phyloP scores from a whole-genome alignment of 805 yeast genomes.

The Pichia rugopelliculosa region DNA sequence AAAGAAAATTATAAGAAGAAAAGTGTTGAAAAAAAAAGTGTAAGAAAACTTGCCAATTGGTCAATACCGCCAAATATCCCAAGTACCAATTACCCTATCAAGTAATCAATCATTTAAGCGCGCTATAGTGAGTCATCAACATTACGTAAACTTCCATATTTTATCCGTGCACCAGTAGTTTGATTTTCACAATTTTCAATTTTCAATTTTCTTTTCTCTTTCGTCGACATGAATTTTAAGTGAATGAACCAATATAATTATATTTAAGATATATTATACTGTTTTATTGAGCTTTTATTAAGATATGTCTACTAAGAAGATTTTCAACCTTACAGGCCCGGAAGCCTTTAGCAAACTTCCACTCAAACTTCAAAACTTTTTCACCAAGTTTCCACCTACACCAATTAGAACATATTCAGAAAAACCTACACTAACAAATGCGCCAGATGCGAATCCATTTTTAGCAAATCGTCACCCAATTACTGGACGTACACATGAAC shows the following conservation, averaged over 20 bases:
- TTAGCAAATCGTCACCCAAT: constrained; percentile 77
- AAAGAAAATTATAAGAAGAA: too few relatives aligned
- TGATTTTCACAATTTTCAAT: too few relatives aligned
- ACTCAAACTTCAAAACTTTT: constrained; percentile 59
- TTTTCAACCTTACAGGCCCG: constrained; percentile 25
- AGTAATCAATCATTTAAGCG: constrained; percentile 1
- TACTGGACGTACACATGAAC: constrained; percentile 68
- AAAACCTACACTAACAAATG: constrained; percentile 56
- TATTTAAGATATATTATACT: too few relatives aligned
- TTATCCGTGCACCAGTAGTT: not conserved
- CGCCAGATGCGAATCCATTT: constrained; percentile 78
- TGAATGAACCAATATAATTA: too few relatives aligned
- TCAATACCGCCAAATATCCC: not conserved
- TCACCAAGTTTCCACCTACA: constrained; percentile 76
- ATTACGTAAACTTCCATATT: not conserved
- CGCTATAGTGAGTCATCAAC: not conserved
- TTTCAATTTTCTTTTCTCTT: not conserved
- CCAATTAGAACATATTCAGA: constrained; percentile 63
- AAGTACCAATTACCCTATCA: not conserved
- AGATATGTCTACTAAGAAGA: constrained; percentile 10
- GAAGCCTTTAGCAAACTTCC: constrained; percentile 50
- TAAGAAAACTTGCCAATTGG: not conserved
- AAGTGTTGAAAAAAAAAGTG: not conserved
- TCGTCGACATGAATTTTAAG: not conserved
- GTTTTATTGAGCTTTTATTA: too few relatives aligned